Evolutionary conservation across 768 basidiomycete genomes (phyloP).

Genomic region (Mycena vitilis): DNA sequence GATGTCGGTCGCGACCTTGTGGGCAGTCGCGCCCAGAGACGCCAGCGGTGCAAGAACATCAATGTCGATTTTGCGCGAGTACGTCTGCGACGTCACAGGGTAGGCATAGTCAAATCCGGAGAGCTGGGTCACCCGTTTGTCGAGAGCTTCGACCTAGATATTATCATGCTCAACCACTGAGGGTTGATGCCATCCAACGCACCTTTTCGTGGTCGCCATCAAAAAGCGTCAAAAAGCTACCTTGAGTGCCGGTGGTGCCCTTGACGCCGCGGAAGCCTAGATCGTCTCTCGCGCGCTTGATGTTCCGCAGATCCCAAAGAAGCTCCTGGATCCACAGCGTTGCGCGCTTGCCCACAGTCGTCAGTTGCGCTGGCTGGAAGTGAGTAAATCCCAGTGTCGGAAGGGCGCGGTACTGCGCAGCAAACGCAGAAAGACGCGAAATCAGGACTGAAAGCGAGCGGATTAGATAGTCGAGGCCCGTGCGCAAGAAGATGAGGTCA

Average conservation of each 20-base stretch:
- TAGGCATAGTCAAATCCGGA: slow-evolving; percentile 95
- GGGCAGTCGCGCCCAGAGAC: slow-evolving; percentile 92
- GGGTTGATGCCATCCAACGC: not conserved
- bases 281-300: slow-evolving; percentile 90
- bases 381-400: slow-evolving; percentile 98
- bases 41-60: slow-evolving; percentile 93
- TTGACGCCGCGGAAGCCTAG: slow-evolving; percentile 98
- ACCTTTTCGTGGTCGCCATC: slow-evolving; percentile 96
- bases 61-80: slow-evolving; percentile 96
- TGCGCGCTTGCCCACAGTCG: slow-evolving; percentile 96
- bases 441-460: slow-evolving; percentile 92
- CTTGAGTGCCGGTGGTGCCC: slow-evolving; percentile 99
- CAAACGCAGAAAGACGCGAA: slow-evolving; percentile 87
- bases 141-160: slow-evolving; percentile 85
- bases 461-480: slow-evolving; percentile 86
- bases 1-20: slow-evolving; percentile 98
- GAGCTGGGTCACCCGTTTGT: slow-evolving; percentile 88
- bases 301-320: slow-evolving; percentile 95
- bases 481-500: slow-evolving; percentile 95
- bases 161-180: not conserved
- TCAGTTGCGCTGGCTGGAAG: slow-evolving; percentile 98
- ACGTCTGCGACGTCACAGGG: slow-evolving; percentile 98
- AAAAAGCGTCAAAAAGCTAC: slow-evolving; percentile 93
- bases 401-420: slow-evolving; percentile 85
- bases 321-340: slow-evolving; percentile 99